Evolutionary conservation across 1,139 yeast species (phyloP).

Genomic region (Blastobotrys serpentis): DNA sequence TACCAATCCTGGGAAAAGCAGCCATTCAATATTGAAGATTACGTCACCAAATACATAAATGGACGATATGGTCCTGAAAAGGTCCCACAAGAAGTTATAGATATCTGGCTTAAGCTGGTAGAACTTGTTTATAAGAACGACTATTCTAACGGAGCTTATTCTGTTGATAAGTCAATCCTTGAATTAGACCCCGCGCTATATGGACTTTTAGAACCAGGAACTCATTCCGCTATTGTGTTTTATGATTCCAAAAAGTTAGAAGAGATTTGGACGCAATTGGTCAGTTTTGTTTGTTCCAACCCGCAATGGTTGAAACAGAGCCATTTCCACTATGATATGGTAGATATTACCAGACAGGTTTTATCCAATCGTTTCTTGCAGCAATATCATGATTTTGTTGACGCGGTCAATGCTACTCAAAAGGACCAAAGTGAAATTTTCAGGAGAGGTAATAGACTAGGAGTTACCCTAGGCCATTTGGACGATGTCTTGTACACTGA

Average conservation of each 20-base stretch:
- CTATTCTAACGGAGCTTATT: slow-evolving; percentile 12
- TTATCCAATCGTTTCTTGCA: slow-evolving; percentile 18
- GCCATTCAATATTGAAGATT: slow-evolving; percentile 15
- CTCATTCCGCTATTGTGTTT: slow-evolving; percentile 17
- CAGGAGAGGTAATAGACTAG: slow-evolving; percentile 12
- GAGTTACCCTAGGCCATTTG: slow-evolving; percentile 15
- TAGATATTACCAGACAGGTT: slow-evolving; percentile 22
- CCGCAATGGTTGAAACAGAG: slow-evolving; percentile 15
- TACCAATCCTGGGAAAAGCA: slow-evolving; percentile 21
- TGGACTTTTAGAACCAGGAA: slow-evolving; percentile 15
- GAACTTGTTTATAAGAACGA: slow-evolving; percentile 20
- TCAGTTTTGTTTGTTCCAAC: slow-evolving; percentile 3
- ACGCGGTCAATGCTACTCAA: neutral
- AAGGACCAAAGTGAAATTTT: slow-evolving; percentile 6
- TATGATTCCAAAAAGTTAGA: slow-evolving; percentile 17
- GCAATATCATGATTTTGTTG: slow-evolving; percentile 15
- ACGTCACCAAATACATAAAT: slow-evolving; percentile 14
- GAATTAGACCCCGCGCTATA: slow-evolving; percentile 18
- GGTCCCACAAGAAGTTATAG: slow-evolving; percentile 11
- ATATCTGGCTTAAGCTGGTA: slow-evolving; percentile 17
- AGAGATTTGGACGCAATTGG: slow-evolving; percentile 17
- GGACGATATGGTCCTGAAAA: slow-evolving; percentile 19
- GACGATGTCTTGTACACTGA: slow-evolving; percentile 21
- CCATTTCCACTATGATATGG: slow-evolving; percentile 22
- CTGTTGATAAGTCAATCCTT: slow-evolving; percentile 17